Evolutionary conservation across 805 yeast species (phyloP), one percentile per base, ranked within the genome.

Genomic region (Candida krabiensis): DNA sequence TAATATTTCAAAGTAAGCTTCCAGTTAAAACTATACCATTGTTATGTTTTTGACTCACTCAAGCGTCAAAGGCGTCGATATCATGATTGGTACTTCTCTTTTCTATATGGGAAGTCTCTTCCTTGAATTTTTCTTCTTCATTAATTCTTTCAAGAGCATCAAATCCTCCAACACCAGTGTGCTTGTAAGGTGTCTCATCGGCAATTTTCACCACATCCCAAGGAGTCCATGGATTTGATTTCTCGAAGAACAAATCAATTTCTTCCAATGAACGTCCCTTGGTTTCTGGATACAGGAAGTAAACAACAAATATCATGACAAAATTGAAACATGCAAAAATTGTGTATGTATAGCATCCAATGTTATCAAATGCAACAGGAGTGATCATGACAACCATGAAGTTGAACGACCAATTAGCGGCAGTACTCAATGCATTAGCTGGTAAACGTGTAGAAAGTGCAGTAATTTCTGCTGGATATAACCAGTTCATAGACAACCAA

Each of bases 381-480:
- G 74, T 66, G 33, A 70, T 63, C 73, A 74, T 72, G 24, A 77
- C 82, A 23, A 80, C 75, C 58, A 72, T 50, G 50, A 78, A 79
- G 52, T 75, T 77, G 51, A 69, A 69, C 4, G 70, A 56, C 82
- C 83, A 79, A 54, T 79, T 79, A 31, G 72, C 60, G 14, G 77
- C 73, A 5, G 81, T 74, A 5, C 77, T 66, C 5, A 77, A 44
- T 37, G 75, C 77, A 43, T 70, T 63, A 31, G 78, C 70, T 33
- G 75, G 63, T 29, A 80, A 75, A 58, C 86, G 69, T 33, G 69
- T 32, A 9, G 48, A 34, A 22, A 75, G 63, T 2, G 84, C 75
- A 39, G 71, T 64, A 23, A 80, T 55, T 53, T 79, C 86, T 6
- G 84, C 77, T n/a, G 77, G 77, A 40, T 71, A 74, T 46, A 79